A percentile compares a stretch with the other conserved stretches of the same genome.
Conservation (phyloP, 805 yeast species). For the Yarrowia bubula region DNA sequence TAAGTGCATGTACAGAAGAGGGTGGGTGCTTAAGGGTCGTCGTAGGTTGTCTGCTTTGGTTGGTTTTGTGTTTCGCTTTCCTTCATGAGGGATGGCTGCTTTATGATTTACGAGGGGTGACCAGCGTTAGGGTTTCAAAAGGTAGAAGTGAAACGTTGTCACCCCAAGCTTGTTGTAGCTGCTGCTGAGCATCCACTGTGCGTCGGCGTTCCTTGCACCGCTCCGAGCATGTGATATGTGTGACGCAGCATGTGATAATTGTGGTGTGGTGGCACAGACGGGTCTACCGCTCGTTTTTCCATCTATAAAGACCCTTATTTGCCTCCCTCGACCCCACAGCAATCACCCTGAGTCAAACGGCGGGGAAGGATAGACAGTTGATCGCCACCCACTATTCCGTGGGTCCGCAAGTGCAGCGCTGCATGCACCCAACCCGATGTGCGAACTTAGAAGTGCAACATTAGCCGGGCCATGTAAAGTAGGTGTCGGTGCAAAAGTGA, state of each 20-base stretch:
- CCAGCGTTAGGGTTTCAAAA: neutral
- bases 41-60: too few species aligned
- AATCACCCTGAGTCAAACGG: constrained; percentile 5
- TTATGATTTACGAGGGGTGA: neutral
- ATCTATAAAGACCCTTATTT: too few species aligned
- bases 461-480: constrained; percentile 15
- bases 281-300: neutral
- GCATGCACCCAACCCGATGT: neutral
- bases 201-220: neutral
- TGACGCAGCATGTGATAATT: neutral
- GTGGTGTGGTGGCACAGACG: neutral
- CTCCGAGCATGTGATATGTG: constrained; percentile 6
- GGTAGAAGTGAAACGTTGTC: constrained; percentile 7
- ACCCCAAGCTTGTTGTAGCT: too few species aligned
- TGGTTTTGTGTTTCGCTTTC: too few species aligned
- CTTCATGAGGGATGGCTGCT: neutral
- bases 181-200: too few species aligned
- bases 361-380: constrained; percentile 9
- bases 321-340: neutral
- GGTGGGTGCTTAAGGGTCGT: too few species aligned
- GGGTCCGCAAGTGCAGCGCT: neutral
- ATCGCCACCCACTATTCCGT: constrained; percentile 2
- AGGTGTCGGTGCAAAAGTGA: neutral
- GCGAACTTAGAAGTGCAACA: constrained; percentile 15
- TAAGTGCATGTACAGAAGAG: too few species aligned